A percentile compares a stretch with the other conserved stretches of the same genome.
Conservation (phyloP, 805 yeast species). For the Candida krabiensis region DNA sequence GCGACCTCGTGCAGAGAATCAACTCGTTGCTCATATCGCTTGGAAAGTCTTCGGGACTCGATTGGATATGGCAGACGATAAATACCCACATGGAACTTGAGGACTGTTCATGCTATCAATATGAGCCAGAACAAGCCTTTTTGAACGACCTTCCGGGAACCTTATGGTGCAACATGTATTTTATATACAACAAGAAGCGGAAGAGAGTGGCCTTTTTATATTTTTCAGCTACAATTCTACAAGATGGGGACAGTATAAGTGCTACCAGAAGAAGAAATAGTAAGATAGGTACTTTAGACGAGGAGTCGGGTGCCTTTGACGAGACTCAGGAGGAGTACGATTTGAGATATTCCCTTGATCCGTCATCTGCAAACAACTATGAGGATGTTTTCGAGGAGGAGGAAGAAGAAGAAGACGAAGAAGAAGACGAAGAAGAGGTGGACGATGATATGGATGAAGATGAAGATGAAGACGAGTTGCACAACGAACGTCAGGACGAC, state of each 20-base stretch:
- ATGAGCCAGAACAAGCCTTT: slow-evolving; percentile 63
- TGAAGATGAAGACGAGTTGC: slow-evolving; percentile 33
- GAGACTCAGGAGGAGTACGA: slow-evolving; percentile 38
- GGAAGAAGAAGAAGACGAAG: slow-evolving; percentile 36
- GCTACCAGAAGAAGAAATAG: slow-evolving; percentile 29
- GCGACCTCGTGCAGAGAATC: slow-evolving; percentile 60
- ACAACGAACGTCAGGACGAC: slow-evolving; percentile 25
- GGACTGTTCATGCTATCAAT: slow-evolving; percentile 62
- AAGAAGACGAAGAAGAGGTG: slow-evolving; percentile 46
- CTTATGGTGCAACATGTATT: slow-evolving; percentile 83
- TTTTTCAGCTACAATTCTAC: slow-evolving; percentile 49
- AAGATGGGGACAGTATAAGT: slow-evolving; percentile 35
- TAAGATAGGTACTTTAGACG: slow-evolving; percentile 33
- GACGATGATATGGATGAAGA: slow-evolving; percentile 40
- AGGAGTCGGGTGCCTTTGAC: slow-evolving; percentile 27
- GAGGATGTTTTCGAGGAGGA: slow-evolving; percentile 41
- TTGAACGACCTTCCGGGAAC: slow-evolving; percentile 61
- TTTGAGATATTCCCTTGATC: slow-evolving; percentile 29
- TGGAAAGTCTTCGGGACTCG: slow-evolving; percentile 53
- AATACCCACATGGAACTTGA: slow-evolving; percentile 78
- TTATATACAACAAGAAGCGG: slow-evolving; percentile 84
- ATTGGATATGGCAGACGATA: slow-evolving; percentile 84
- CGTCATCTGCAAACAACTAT: slow-evolving; percentile 22
- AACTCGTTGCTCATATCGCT: slow-evolving; percentile 74
- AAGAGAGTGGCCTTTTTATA: slow-evolving; percentile 89